These are phyloP conservation scores for Pseudomonodictys pantanalensis DNA, from an alignment of 495 filamentous ascomycete genomes.

Conservation along the genomic window DNA sequence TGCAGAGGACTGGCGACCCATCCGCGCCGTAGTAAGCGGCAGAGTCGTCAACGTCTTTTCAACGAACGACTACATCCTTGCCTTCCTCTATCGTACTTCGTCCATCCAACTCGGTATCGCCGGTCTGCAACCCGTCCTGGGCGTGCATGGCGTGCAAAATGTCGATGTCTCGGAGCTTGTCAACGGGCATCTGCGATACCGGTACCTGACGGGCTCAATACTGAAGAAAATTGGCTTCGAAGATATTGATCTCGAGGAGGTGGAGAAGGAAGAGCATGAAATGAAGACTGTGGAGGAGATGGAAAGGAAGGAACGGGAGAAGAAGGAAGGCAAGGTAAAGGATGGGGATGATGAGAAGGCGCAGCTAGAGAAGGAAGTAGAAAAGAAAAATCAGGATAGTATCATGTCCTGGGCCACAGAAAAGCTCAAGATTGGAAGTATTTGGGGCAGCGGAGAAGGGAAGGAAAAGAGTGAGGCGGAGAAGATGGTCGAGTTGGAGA, in stretches of 20 bases:
- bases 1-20: conserved; percentile 60
- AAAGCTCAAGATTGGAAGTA: conserved; percentile 26
- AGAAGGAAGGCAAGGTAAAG: conserved; percentile 48
- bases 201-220: conserved; percentile 66
- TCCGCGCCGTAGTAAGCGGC: conserved; percentile 69
- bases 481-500: conserved; percentile 26
- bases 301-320: conserved; percentile 52
- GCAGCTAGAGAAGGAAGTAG: conserved; percentile 38
- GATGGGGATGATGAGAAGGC: conserved; percentile 41
- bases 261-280: conserved; percentile 59
- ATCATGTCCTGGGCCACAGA: conserved; percentile 30
- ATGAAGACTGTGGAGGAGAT: conserved; percentile 56
- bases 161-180: conserved; percentile 70
- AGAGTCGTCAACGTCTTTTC: conserved; percentile 76
- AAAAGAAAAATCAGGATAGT: conserved; percentile 36
- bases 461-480: conserved; percentile 17
- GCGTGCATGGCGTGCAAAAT: conserved; percentile 69
- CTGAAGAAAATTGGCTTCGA: conserved; percentile 66
- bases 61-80: conserved; percentile 72
- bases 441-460: conserved; percentile 10
- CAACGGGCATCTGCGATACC: conserved; percentile 69
- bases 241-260: conserved; percentile 54
- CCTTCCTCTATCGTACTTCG: conserved; percentile 72
- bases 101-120: conserved; percentile 75
- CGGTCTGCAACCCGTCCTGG: conserved; percentile 64